These are phyloP conservation scores for Isoetes engelmannii DNA, from an alignment of 83 land plant species.

Conservation along the genomic window DNA sequence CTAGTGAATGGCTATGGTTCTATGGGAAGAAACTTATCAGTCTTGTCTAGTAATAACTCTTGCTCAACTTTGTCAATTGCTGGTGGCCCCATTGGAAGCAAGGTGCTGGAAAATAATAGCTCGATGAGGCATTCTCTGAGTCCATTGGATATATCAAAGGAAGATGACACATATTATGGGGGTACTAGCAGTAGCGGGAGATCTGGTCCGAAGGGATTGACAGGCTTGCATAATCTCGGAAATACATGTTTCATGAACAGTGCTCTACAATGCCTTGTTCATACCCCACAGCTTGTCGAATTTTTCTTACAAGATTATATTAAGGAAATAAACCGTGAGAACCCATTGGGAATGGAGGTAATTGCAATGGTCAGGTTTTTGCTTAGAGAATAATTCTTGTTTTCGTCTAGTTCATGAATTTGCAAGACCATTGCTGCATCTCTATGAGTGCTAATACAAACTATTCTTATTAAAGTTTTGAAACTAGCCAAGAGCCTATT, in stretches of 20 bases:
- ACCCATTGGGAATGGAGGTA: constrained; percentile 89
- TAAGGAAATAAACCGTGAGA: constrained; percentile 73
- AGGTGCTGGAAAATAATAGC: constrained; percentile 43
- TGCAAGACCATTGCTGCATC: too few species aligned
- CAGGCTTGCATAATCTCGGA: constrained; percentile 76
- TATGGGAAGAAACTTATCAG: constrained; percentile 33
- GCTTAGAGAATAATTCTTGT: not conserved
- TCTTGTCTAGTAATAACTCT: constrained; percentile 40
- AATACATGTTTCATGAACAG: constrained; percentile 96
- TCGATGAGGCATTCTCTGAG: constrained; percentile 38
- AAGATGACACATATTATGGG: constrained; percentile 45
- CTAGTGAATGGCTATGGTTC: constrained; percentile 48
- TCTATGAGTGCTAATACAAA: too few species aligned
- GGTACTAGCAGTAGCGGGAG: constrained; percentile 34
- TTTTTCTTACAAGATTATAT: constrained; percentile 77
- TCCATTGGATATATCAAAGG: constrained; percentile 27
- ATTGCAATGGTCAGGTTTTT: constrained; percentile 17
- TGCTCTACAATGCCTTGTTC: constrained; percentile 87
- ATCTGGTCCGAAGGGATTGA: constrained; percentile 51
- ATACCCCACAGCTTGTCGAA: constrained; percentile 76
- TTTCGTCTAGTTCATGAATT: too few species aligned
- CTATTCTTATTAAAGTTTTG: too few species aligned
- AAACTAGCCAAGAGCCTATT: too few species aligned
- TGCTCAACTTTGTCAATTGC: constrained; percentile 50
- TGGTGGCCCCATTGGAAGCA: constrained; percentile 56